phyloP scores from a whole-genome alignment of 192 early-diverging fungal genomes.

The Coemansia furcata region DNA sequence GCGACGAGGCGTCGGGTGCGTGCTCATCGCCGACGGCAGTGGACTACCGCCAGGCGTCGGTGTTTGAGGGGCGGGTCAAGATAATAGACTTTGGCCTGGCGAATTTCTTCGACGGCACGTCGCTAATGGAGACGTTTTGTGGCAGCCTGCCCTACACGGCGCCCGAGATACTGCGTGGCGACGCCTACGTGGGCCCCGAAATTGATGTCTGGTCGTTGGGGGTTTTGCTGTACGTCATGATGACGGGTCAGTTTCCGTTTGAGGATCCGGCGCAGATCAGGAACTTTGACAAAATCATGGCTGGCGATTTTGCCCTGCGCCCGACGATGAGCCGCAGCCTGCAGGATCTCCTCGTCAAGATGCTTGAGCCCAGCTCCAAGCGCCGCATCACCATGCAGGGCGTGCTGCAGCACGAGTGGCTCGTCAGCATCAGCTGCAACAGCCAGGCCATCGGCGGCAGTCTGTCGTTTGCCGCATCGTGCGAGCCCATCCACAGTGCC shows the following conservation, averaged over 20 bases:
- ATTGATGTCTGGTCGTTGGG: slow-evolving; percentile 96
- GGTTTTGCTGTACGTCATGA: slow-evolving; percentile 81
- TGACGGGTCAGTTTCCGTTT: slow-evolving; percentile 68
- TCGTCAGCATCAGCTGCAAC: not conserved
- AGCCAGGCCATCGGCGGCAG: not conserved
- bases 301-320: slow-evolving; percentile 51
- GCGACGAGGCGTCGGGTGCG: not conserved
- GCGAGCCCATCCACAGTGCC: not conserved
- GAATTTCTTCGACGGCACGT: slow-evolving; percentile 69
- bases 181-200: slow-evolving; percentile 90
- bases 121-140: slow-evolving; percentile 81
- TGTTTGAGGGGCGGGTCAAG: slow-evolving; percentile 62
- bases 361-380: slow-evolving; percentile 44
- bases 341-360: slow-evolving; percentile 45
- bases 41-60: slow-evolving; percentile 11
- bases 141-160: slow-evolving; percentile 89
- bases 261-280: slow-evolving; percentile 49
- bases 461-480: not conserved
- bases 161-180: slow-evolving; percentile 89
- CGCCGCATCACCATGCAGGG: slow-evolving; percentile 34
- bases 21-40: not conserved
- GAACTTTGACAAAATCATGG: slow-evolving; percentile 59
- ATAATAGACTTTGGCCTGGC: slow-evolving; percentile 93
- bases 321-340: slow-evolving; percentile 30
- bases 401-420: slow-evolving; percentile 42